Base-by-base conservation (phyloP, 2,329 filamentous ascomycete genomes). In the Colletotrichum paranaense region DNA sequence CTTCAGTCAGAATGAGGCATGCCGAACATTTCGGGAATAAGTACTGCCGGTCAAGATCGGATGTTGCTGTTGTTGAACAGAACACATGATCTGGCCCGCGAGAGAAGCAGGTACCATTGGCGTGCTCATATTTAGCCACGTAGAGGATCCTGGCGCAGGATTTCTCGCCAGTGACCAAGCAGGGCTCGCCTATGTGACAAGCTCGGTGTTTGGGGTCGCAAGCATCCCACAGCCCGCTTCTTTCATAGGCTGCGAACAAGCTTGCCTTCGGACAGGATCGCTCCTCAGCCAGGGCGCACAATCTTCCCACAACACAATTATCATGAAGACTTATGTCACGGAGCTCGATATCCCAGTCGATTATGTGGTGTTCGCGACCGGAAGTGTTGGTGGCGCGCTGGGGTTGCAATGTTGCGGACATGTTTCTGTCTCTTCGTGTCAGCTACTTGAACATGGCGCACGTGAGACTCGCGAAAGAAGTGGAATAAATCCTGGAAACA, bases 171-270 rank as follows among this genome's bases (percentile, higher is more conserved):
- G 26, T 53, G 3, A 26, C n/a, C 3, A 28, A 32, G 14, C 65
- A 67, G 19, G 65, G 42, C 38, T 42, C 24, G 16, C 28, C 65
- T 7, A 28, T 24, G 30, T 35, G 30, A 12, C 56, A 67, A 28
- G 56, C 65, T 53, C 65, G 65, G 35, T 67, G 65, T 11, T 67
- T 62, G 2, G 65, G 65, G 38, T 67, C 65, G n/a, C 56, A 49
- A 26, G 65, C 65, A 62, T 67, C 28, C 65, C 65, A 67, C 2
- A 67, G 28, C 3, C 65, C 65, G 24, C n/a, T 52, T 19, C 46
- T 6, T 28, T 52, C 38, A 22, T 67, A 67, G 4, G 14, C n/a
- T 14, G 65, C 19, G 22, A 67, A 19, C 14, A 67, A 38, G 1
- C n/a, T 28, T 5, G 42, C 35, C 42, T 49, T 60, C 16, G 55